Evolutionary conservation across 1,284 basidiomycete genomes (phyloP).

Genomic region (Heterobasidion irregulare): DNA sequence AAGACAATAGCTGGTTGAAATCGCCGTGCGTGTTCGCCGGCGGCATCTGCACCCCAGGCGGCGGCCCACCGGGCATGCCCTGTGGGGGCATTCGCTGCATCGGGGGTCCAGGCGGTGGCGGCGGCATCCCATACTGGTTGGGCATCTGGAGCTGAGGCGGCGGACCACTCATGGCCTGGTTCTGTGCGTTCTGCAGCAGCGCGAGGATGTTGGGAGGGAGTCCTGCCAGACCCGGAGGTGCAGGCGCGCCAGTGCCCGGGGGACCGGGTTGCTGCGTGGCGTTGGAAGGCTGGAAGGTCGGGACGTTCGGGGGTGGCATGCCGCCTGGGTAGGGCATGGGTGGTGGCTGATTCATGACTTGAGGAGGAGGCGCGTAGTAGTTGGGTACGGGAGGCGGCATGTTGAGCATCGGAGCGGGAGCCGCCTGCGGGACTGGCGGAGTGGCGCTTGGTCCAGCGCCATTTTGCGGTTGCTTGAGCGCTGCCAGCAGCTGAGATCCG

Average conservation of each 20-base stretch:
- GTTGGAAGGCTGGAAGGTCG: not conserved
- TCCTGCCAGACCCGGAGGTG: conserved; percentile 27
- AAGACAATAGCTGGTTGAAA: conserved; percentile 4
- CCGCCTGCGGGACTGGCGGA: conserved; percentile 11
- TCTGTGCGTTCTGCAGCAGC: conserved; percentile 42
- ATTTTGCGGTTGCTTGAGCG: conserved; percentile 60
- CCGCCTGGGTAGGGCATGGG: conserved; percentile 2
- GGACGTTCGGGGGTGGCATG: not conserved
- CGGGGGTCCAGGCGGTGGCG: conserved; percentile 3
- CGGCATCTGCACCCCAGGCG: conserved; percentile 11
- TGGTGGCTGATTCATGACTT: conserved; percentile 14
- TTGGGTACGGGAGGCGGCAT: conserved; percentile 24
- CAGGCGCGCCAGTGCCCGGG: conserved; percentile 25
- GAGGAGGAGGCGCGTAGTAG: conserved; percentile 34
- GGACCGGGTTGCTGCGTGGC: conserved; percentile 19
- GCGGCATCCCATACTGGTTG: conserved; percentile 8
- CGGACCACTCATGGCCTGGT: conserved; percentile 22
- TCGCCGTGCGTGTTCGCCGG: conserved; percentile 3
- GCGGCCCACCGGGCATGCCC: conserved; percentile 22
- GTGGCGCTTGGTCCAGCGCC: conserved; percentile 16
- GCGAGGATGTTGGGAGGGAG: conserved; percentile 61
- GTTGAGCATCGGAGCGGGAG: conserved; percentile 11
- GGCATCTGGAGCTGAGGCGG: conserved; percentile 29
- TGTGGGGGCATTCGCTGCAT: conserved; percentile 9
- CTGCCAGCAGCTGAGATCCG: conserved; percentile 49